These are phyloP conservation scores for Xylariales sp. DNA, from an alignment of 2,329 filamentous ascomycete genomes.

Conservation along the genomic window DNA sequence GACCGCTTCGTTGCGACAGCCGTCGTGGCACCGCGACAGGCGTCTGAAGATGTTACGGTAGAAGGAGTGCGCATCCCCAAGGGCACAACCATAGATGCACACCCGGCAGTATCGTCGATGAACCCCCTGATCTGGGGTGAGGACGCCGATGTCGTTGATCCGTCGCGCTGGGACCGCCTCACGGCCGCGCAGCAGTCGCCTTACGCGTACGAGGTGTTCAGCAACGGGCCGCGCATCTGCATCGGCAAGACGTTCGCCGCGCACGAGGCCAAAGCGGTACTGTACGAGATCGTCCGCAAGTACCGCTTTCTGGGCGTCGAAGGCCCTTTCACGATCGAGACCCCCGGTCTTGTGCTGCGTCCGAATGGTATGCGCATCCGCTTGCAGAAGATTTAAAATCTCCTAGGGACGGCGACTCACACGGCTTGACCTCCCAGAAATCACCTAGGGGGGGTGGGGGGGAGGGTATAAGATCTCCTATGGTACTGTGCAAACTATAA, in stretches of 20 bases:
- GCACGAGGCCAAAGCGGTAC: slow-evolving; percentile 13
- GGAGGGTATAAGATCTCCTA: too few relatives aligned
- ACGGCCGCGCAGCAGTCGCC: slow-evolving; percentile 19
- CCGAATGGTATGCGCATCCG: neutral
- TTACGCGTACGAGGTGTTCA: slow-evolving; percentile 24
- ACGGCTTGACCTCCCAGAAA: too few relatives aligned
- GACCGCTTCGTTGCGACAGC: slow-evolving; percentile 14
- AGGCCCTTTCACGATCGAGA: neutral
- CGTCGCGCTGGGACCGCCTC: slow-evolving; percentile 29
- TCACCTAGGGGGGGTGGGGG: too few relatives aligned
- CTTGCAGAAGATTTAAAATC: neutral
- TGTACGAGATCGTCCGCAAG: slow-evolving; percentile 10
- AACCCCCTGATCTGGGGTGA: slow-evolving; percentile 32
- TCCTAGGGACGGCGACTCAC: too few relatives aligned
- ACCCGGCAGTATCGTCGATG: slow-evolving; percentile 29
- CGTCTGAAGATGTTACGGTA: slow-evolving; percentile 25
- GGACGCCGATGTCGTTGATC: slow-evolving; percentile 30
- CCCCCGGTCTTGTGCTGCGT: neutral
- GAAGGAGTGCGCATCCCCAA: slow-evolving; percentile 28
- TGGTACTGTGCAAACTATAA: too few relatives aligned
- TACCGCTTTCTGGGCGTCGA: slow-evolving; percentile 2
- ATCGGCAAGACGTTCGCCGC: slow-evolving; percentile 12
- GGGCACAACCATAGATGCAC: slow-evolving; percentile 29
- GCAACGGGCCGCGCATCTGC: slow-evolving; percentile 14
- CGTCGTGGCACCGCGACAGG: slow-evolving; percentile 22